phyloP scores from a whole-genome alignment of 108 stramenopile species.

The Craspedostauros australis region DNA sequence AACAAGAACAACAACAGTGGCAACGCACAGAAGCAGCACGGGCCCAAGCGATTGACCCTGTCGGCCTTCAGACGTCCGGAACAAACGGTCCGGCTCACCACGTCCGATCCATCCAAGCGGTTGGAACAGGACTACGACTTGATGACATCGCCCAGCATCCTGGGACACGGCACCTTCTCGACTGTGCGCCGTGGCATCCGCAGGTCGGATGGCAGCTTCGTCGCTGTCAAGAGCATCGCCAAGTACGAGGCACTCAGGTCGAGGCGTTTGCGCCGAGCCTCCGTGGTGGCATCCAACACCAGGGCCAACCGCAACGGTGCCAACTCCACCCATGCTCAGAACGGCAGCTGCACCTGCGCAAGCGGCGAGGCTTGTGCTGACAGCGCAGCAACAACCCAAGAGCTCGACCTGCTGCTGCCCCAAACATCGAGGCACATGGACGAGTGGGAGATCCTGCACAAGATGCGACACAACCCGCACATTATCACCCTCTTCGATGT shows the following conservation, averaged over 20 bases:
- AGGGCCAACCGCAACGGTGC: constrained; percentile 9
- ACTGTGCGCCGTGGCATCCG: constrained; percentile 63
- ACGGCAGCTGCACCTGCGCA: not conserved
- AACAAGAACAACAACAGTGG: no score
- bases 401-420: no score
- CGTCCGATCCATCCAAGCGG: constrained; percentile 39
- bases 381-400: no score
- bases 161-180: constrained; percentile 80
- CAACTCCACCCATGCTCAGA: constrained; percentile 1
- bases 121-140: constrained; percentile 70
- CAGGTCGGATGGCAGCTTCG: constrained; percentile 30
- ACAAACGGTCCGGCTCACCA: constrained; percentile 58
- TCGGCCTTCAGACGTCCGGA: constrained; percentile 70
- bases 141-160: constrained; percentile 37
- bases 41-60: constrained; percentile 53
- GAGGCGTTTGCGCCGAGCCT: constrained; percentile 35
- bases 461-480: constrained; percentile 46
- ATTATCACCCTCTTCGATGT: constrained; percentile 74
- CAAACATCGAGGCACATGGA: constrained; percentile 57
- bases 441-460: constrained; percentile 74
- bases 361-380: no score
- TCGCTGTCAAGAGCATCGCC: constrained; percentile 83
- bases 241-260: constrained; percentile 81
- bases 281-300: constrained; percentile 1
- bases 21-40: no score